phyloP scores from a whole-genome alignment of 108 stramenopile genomes.

The Cyclostephanos tholiformis region DNA sequence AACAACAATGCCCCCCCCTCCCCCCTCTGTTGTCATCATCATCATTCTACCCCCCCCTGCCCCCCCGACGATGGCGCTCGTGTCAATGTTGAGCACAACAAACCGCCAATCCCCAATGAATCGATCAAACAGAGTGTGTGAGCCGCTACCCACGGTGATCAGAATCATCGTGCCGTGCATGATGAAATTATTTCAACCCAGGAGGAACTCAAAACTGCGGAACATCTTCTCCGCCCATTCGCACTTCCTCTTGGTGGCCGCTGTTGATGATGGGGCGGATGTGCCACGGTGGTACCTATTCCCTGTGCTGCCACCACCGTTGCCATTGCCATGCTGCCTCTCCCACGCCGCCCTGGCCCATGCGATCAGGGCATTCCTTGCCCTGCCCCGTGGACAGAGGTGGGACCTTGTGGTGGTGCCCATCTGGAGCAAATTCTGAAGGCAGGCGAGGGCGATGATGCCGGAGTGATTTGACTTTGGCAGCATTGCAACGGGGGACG shows the following conservation, averaged over 20 bases:
- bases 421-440: conserved; percentile 73
- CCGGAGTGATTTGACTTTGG: conserved; percentile 65
- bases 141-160: conserved; percentile 68
- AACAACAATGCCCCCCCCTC: too few relatives aligned
- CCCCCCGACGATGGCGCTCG: conserved; percentile 13
- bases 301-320: background rate
- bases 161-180: conserved; percentile 58
- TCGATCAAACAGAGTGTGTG: conserved; percentile 68
- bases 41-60: background rate
- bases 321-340: too few relatives aligned
- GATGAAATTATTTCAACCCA: conserved; percentile 2
- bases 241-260: background rate
- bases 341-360: conserved; percentile 15
- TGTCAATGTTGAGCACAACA: conserved; percentile 62
- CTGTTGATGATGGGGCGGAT: background rate
- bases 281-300: too few relatives aligned
- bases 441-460: conserved; percentile 59
- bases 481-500: background rate
- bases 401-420: conserved; percentile 71
- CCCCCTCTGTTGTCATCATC: too few relatives aligned
- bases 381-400: conserved; percentile 74
- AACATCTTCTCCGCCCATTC: conserved; percentile 42
- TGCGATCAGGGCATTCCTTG: conserved; percentile 37
- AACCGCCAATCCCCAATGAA: conserved; percentile 62
- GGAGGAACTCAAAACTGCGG: conserved; percentile 2